Evolutionary conservation across 2,329 filamentous ascomycete species (phyloP), one percentile per base, ranked within the genome.

Genomic region (Pseudogymnoascus sp.): DNA sequence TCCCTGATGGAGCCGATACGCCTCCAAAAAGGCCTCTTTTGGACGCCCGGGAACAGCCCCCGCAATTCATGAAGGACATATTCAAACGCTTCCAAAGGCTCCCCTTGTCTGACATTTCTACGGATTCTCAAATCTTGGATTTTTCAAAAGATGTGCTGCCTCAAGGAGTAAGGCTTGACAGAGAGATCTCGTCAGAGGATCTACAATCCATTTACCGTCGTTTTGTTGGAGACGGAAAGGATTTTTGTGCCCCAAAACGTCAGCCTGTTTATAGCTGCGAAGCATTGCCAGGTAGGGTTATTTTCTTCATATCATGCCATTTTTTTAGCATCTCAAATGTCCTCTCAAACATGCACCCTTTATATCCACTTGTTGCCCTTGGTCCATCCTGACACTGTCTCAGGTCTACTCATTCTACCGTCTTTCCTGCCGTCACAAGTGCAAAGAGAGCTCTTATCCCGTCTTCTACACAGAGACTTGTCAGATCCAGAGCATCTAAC

Each of bases 321-420:
- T 8, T 48, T 25, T 21, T 27, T 25, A 63, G 62, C 31, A 36
- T 45, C 13, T 61, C 39, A 13, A 3, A 13, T 42, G 18, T 52
- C 9, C 60, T 67, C 25, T 21, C 27, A 42, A 25, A 25, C 39
- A 5, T 7, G 39, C 39, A 42, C 18, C 39, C 18, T 25, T 37
- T 25, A 45, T 27, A 18, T 27, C 10, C 21, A 27, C 40, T 21
- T 45, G 25, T 45, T 18, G 10, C 25, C 40, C 40, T 13, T 48
- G 25, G 25, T 48, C 63, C 70, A 65, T 71, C 68, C 33, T 42
- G 25, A 39, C 55, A 36, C 27, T 35, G 12, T 29, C 35, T 31
- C 65, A 95, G 93, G 93, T 64, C 84, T 99, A 8, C 80, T 89
- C 62, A 82, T 97, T 60, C 76, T 92, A 2, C 92, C 92, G 10